phyloP scores from a whole-genome alignment of 306 rosid genomes.

The Rosa chinensis region DNA sequence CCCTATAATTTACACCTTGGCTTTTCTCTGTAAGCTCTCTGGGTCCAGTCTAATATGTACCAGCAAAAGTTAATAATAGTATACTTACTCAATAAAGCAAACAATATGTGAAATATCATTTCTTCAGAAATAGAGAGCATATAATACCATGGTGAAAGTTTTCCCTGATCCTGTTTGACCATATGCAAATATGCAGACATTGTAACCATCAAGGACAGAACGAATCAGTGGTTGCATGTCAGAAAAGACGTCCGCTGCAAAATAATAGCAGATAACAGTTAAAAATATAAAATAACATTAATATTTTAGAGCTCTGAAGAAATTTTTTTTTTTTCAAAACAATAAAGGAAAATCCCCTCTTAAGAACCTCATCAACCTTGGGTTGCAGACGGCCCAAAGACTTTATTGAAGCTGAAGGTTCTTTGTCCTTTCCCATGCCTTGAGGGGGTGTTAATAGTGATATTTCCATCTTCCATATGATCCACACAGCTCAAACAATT shows the following conservation, averaged over 20 bases:
- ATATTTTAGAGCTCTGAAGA: slow-evolving; percentile 19
- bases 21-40: slow-evolving; percentile 85
- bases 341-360: background rate
- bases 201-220: slow-evolving; percentile 87
- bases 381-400: slow-evolving; percentile 80
- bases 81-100: background rate
- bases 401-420: slow-evolving; percentile 83
- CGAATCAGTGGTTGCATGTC: slow-evolving; percentile 90
- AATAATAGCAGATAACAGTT: slow-evolving; percentile 7
- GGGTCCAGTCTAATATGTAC: slow-evolving; percentile 67
- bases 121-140: slow-evolving; percentile 1
- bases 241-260: slow-evolving; percentile 78
- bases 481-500: slow-evolving; percentile 64
- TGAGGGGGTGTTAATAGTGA: slow-evolving; percentile 70
- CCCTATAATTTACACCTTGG: slow-evolving; percentile 93
- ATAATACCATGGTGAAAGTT: slow-evolving; percentile 79
- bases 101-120: background rate
- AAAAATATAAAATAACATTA: background rate
- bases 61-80: slow-evolving; percentile 14
- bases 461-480: slow-evolving; percentile 76
- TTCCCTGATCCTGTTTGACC: slow-evolving; percentile 96
- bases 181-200: slow-evolving; percentile 90
- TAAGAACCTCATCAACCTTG: slow-evolving; percentile 60
- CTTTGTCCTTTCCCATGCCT: slow-evolving; percentile 73
- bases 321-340: background rate